phyloP scores from a whole-genome alignment of 208 protist genomes.

The Vickermania ingenoplastis region DNA sequence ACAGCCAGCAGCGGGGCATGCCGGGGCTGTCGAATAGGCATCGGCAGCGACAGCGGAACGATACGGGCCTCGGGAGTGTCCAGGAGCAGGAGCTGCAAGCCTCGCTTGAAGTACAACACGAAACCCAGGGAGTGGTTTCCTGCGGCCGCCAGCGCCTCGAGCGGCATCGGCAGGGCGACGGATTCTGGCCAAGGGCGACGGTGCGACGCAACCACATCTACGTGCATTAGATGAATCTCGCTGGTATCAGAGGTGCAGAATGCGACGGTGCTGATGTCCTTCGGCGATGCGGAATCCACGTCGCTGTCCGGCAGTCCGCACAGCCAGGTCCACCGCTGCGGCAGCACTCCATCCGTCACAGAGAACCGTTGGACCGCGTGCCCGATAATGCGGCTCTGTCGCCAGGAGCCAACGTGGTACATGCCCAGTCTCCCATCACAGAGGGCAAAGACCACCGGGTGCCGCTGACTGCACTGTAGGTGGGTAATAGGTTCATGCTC shows the following conservation, averaged over 20 bases:
- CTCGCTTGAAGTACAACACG: neutral
- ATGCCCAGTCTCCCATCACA: slow-evolving; percentile 32
- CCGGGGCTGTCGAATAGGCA: neutral
- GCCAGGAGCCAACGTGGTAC: slow-evolving; percentile 10
- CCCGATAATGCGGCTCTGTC: neutral
- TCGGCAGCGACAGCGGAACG: neutral
- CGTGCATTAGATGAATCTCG: too few species aligned
- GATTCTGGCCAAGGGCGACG: neutral
- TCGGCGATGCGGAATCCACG: neutral
- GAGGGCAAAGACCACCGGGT: slow-evolving; percentile 52
- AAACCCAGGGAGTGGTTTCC: neutral
- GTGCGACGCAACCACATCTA: too few species aligned
- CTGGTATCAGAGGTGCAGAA: neutral
- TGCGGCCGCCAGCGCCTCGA: neutral
- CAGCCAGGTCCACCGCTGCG: neutral
- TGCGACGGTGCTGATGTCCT: neutral
- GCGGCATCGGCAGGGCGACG: neutral
- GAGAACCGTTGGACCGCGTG: neutral
- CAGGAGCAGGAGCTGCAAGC: neutral
- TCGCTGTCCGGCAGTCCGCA: neutral
- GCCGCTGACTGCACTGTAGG: slow-evolving; percentile 61
- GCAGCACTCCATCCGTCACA: neutral
- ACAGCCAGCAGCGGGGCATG: neutral
- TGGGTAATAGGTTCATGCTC: slow-evolving; percentile 18
- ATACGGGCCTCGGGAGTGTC: neutral